Evolutionary conservation across 148 eudicot species (phyloP), one percentile per base, ranked within the genome.

Genomic region (Pouteria glomerata): DNA sequence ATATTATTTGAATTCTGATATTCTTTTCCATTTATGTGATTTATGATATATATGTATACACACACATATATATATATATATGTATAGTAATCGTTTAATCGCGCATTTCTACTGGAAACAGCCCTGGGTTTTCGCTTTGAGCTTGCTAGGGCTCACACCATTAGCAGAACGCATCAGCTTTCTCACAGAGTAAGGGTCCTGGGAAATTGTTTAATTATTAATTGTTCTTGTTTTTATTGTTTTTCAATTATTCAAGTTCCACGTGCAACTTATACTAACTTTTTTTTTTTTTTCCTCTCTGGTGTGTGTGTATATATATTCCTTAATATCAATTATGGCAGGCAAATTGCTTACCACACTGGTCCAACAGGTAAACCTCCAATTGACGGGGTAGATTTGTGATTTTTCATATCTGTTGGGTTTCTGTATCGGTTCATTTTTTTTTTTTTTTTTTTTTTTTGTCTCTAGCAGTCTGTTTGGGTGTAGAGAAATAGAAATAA

Each of bases 111-210:
- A n/a, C 33, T 1, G 5, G 21, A 39, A 66, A 62, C 93, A 94
- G 98, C 82, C 89, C 27, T 94, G 98, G 97, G 79, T 91, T 6
- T 94, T 94, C 61, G 97, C 78, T 16, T 82, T 94, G 85, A 94
- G 98, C 70, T 83, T 91, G 57, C 86, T 94, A 58, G 98, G 87
- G 73, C 88, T 94, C 42, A 80, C 87, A 2, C 96, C 97, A 16
- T 87, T 94, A 15, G 98, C 98, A 0, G 98, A 94, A 78, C 89
- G 98, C 31, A 81, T 94, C 74, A 94, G 97, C 82, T 94, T 94
- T 72, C 78, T 94, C 1, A 94, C 98, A 41, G 98, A 94, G 98
- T 94, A 85, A 83, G 97, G 14, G 21, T 29, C 23, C 61, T 30
- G n/a, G n/a, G n/a, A n/a, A 10, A 55, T 37, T 15, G 24, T n/a